Percentiles rank a stretch among this genome's conserved stretches.
Evolutionary conservation across 768 basidiomycete genomes (phyloP).

Genomic region (Suillus americanus): DNA sequence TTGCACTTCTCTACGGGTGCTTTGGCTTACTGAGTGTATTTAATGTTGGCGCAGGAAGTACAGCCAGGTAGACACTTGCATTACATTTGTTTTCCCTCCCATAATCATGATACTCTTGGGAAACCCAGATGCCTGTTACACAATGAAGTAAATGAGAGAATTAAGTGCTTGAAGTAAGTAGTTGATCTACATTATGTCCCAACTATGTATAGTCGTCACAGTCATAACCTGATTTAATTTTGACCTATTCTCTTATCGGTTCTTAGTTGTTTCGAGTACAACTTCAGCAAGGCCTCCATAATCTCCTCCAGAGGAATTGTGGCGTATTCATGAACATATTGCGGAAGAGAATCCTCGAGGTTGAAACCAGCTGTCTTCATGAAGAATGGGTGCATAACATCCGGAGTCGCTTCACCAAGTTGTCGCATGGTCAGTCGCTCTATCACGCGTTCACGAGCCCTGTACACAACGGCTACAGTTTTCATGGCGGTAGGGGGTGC

Average conservation of each 20-base stretch:
- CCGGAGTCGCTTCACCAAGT: slow-evolving; percentile 85
- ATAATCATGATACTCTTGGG: slow-evolving; percentile 1
- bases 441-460: slow-evolving; percentile 59
- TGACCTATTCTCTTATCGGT: slow-evolving; percentile 24
- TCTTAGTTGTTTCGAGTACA: slow-evolving; percentile 75
- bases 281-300: slow-evolving; percentile 71
- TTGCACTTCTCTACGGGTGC: slow-evolving; percentile 91
- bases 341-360: slow-evolving; percentile 80
- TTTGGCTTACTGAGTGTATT: slow-evolving; percentile 94
- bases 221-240: slow-evolving; percentile 12
- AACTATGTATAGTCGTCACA: background rate
- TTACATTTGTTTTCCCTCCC: slow-evolving; percentile 5
- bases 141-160: background rate
- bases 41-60: slow-evolving; percentile 47
- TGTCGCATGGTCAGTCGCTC: slow-evolving; percentile 84
- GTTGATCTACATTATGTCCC: background rate
- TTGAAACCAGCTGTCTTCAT: slow-evolving; percentile 84
- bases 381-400: slow-evolving; percentile 86
- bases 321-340: slow-evolving; percentile 85
- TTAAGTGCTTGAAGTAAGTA: background rate
- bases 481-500: slow-evolving; percentile 4
- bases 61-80: slow-evolving; percentile 28
- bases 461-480: slow-evolving; percentile 45
- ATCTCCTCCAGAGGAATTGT: slow-evolving; percentile 82
- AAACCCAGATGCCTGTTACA: slow-evolving; percentile 9